These are phyloP conservation scores for Dissophora globulifera DNA, from an alignment of 192 early-diverging fungal species.

Conservation along the genomic window DNA sequence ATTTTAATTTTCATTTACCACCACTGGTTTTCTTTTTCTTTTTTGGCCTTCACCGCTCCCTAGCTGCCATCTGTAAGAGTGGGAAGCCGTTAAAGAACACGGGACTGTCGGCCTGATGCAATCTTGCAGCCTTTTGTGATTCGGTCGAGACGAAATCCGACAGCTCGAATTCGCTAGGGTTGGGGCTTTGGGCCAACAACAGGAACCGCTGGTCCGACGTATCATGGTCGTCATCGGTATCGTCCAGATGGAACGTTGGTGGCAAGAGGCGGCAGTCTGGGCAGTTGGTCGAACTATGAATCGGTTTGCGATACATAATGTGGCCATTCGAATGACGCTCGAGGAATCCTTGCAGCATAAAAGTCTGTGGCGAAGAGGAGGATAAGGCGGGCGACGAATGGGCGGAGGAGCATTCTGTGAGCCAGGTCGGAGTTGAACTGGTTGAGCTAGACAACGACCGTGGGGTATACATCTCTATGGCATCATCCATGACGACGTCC, in stretches of 20 bases:
- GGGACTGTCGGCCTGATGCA: slow-evolving; percentile 24
- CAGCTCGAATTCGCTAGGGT: slow-evolving; percentile 16
- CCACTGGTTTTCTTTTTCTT: too few species aligned
- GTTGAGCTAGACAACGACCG: neutral
- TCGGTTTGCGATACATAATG: neutral
- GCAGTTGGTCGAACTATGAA: neutral
- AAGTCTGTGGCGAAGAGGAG: neutral
- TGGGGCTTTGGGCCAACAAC: slow-evolving; percentile 20
- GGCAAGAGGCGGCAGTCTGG: neutral
- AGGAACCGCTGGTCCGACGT: slow-evolving; percentile 8
- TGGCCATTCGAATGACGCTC: slow-evolving; percentile 4
- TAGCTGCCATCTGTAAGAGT: slow-evolving; percentile 6
- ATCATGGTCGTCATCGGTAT: neutral
- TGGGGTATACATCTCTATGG: neutral
- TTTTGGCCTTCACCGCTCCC: neutral
- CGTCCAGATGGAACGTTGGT: neutral
- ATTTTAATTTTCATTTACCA: too few species aligned
- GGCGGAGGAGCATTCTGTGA: slow-evolving; percentile 1
- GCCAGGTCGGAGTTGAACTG: neutral
- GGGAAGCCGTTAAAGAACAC: slow-evolving; percentile 39
- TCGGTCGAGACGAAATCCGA: slow-evolving; percentile 3
- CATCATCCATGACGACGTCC: neutral
- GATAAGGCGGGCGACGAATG: neutral
- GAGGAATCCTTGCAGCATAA: neutral
- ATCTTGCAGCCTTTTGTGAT: neutral